Evolutionary conservation across 768 basidiomycete genomes (phyloP), one percentile per base, ranked within the genome.

Genomic region (Boletus sp.): DNA sequence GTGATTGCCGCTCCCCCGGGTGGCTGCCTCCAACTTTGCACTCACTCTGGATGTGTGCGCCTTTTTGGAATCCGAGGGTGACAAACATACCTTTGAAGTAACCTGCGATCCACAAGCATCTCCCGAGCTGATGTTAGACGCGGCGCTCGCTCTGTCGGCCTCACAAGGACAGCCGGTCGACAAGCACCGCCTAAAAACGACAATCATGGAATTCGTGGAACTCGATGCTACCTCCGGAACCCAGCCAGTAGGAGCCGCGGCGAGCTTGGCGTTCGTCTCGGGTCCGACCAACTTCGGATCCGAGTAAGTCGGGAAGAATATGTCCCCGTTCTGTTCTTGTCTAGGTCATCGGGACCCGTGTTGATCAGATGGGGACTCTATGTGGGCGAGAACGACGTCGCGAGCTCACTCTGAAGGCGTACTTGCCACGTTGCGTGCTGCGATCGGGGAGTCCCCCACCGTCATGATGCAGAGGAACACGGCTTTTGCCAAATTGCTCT

Each of bases 141-240:
- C 21, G 11, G 14, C 14, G 14, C 30, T 39, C 13, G 46, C 17
- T 23, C 8, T 39, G 49, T 55, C 53, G 2, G 42, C 54, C 21
- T 57, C 62, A 6, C 62, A 60, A 34, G 50, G 62, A 52, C 58
- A 55, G 29, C 54, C 58, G 14, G 33, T 32, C 5, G 48, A 45
- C 45, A 64, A 25, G 37, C 62, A 63, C 8, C 30, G 58, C 21
- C 27, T 45, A n/a, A 57, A 32, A 7, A 63, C 44, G 35, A 61
- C 8, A 34, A 60, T n/a, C 47, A 17, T 44, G 13, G 58, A 32
- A 2, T 51, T 39, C 10, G 53, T 35, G 7, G 54, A 42, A 30
- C 8, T 42, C 19, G 57, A 38, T 14, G 51, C 13, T 3, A 23
- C 3, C 11, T 37, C 43, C 17, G 42, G 4, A 19, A 37, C 23